Evolutionary conservation across 768 basidiomycete species (phyloP), one percentile per base, ranked within the genome.

Genomic region (Clitopilus hobsonii): DNA sequence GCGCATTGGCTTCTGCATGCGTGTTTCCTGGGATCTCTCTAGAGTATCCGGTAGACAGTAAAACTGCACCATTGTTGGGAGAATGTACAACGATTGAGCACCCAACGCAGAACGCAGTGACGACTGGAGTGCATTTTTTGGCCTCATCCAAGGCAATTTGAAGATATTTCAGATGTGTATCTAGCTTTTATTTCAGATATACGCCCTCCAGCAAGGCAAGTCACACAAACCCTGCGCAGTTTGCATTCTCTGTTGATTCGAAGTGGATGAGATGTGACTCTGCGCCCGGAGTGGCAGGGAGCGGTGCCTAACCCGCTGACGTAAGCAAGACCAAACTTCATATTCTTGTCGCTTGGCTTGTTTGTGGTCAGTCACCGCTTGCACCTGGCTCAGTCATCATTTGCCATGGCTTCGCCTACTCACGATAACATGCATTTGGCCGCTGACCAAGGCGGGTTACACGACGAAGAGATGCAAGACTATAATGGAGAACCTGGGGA

Each of bases 1-100:
- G 73, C 1, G 95, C 94, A 67, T 96, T 96, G 22, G 94, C 93
- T 73, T 99, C 96, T 10, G 95, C 96, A 68, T 99, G 96, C 2
- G 96, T 98, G 66, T 98, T 98, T 52, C 95, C 96, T 3, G 83
- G 76, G 0, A 98, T 78, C 66, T 98, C 94, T 63, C 97, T 80
- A 23, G 95, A 98, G 71, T 86, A 94, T 16, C 94, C 94, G 1
- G 85, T 85, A 11, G 91, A 74, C 29, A 98, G 69, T 45, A 89
- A 71, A 53, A 84, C 71, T 3, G 84, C 75, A 13, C 64, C 36
- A 38, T 64, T 62, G 27, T 66, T 59, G 5, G 67, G 66, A 45
- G 66, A 59, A 16, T 84, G 79, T 18, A 74, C 72, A 2, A 84
- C 81, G 51, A 96, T 70, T 29, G 93, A 79, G 62, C 90, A 93